A percentile compares a stretch with the other conserved stretches of the same genome.
These are phyloP conservation scores for Ceratobasidium sp. DNA, from an alignment of 1,284 basidiomycete genomes.

Conservation along the genomic window DNA sequence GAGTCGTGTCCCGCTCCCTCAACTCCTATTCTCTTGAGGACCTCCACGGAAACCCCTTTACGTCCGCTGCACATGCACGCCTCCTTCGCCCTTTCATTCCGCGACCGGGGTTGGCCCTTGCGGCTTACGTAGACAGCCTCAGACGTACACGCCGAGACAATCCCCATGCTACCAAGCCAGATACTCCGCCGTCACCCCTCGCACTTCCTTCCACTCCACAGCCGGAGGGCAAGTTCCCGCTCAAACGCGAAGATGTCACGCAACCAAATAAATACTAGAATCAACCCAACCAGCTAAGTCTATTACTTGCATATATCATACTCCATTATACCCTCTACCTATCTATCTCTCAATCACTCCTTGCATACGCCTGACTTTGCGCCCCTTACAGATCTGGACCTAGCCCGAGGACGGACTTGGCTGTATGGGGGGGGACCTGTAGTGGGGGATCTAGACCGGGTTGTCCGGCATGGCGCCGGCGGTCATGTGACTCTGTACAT, in stretches of 20 bases:
- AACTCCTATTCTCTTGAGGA: conserved; percentile 5
- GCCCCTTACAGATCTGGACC: no score
- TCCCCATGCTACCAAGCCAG: not conserved
- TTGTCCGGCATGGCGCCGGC: not conserved
- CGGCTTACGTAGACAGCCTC: not conserved
- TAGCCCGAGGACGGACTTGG: conserved; percentile 14
- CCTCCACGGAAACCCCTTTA: not conserved
- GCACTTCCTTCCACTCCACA: not conserved
- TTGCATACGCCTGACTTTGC: not conserved
- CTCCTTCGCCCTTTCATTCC: conserved; percentile 1
- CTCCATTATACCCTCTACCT: not conserved
- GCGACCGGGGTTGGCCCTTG: not conserved
- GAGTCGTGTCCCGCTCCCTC: not conserved
- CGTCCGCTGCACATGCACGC: not conserved
- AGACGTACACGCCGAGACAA: not conserved
- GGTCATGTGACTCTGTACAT: conserved; percentile 2
- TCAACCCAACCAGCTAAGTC: not conserved
- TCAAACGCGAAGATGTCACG: not conserved
- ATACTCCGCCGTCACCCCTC: not conserved
- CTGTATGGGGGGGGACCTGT: conserved; percentile 21
- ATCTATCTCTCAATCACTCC: not conserved
- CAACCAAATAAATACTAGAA: conserved; percentile 5
- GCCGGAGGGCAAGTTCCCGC: not conserved
- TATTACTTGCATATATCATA: not conserved
- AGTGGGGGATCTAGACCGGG: not conserved